phyloP scores from a whole-genome alignment of 2,329 filamentous ascomycete genomes.

The Hypoxylon sp. region DNA sequence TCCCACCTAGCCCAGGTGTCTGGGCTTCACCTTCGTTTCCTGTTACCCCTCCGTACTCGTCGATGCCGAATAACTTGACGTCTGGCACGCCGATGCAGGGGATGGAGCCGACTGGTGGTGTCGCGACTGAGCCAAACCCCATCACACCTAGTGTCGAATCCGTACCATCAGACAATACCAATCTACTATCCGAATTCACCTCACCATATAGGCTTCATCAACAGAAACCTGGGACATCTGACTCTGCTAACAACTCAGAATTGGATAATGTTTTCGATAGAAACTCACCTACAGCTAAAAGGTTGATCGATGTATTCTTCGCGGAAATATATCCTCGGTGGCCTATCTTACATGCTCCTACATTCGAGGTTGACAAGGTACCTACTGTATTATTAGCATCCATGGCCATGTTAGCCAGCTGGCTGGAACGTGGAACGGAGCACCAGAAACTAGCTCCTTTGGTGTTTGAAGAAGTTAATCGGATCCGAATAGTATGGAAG shows the following conservation, averaged over 20 bases:
- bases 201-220: slow-evolving; percentile 6
- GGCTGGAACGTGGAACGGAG: slow-evolving; percentile 36
- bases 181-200: background rate
- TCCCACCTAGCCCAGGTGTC: slow-evolving; percentile 12
- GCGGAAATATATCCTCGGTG: slow-evolving; percentile 36
- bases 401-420: slow-evolving; percentile 38
- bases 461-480: slow-evolving; percentile 34
- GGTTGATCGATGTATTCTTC: slow-evolving; percentile 35
- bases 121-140: background rate
- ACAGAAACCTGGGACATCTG: no score
- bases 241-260: background rate
- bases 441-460: slow-evolving; percentile 31
- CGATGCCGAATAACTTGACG: slow-evolving; percentile 4
- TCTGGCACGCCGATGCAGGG: slow-evolving; percentile 5
- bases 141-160: background rate
- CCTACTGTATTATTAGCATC: slow-evolving; percentile 32
- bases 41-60: slow-evolving; percentile 8
- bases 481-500: slow-evolving; percentile 30
- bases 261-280: slow-evolving; percentile 11
- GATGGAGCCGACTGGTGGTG: background rate
- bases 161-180: background rate
- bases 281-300: slow-evolving; percentile 8
- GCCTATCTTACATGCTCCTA: slow-evolving; percentile 36
- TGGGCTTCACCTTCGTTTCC: slow-evolving; percentile 22
- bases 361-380: slow-evolving; percentile 13